phyloP scores from a whole-genome alignment of 805 yeast species.

The Helenozyma baotianmanensis region DNA sequence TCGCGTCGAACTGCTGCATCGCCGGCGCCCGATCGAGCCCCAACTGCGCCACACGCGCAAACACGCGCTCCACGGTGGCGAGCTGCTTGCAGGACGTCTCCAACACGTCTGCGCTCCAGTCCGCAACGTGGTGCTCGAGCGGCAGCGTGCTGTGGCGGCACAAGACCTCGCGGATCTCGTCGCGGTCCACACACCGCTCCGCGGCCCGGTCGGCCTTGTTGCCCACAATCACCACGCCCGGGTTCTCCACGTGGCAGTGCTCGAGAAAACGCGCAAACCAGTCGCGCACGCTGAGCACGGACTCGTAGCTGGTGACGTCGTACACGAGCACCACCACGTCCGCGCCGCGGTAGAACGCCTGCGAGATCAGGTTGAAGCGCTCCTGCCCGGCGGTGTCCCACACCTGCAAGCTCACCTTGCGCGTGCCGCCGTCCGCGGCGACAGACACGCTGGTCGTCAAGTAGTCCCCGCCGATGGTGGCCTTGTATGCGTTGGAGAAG shows the following conservation, averaged over 20 bases:
- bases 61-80: slow-evolving; percentile 29
- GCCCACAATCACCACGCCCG: slow-evolving; percentile 50
- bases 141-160: slow-evolving; percentile 14
- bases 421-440: neutral
- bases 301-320: slow-evolving; percentile 50
- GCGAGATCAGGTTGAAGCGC: slow-evolving; percentile 44
- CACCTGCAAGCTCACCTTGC: slow-evolving; percentile 45
- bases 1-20: neutral
- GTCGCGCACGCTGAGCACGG: slow-evolving; percentile 41
- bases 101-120: slow-evolving; percentile 31
- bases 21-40: slow-evolving; percentile 18
- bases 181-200: slow-evolving; percentile 32
- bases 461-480: slow-evolving; percentile 58
- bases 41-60: slow-evolving; percentile 32
- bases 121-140: slow-evolving; percentile 23
- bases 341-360: slow-evolving; percentile 56
- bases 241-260: slow-evolving; percentile 44
- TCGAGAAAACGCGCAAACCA: slow-evolving; percentile 48
- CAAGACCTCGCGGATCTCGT: slow-evolving; percentile 33
- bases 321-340: slow-evolving; percentile 52
- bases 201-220: slow-evolving; percentile 42
- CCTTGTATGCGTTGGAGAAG: slow-evolving; percentile 52
- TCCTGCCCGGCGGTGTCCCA: slow-evolving; percentile 52
- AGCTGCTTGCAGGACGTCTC: slow-evolving; percentile 31
- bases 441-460: slow-evolving; percentile 37